phyloP scores from a whole-genome alignment of 306 rosid species.

The Oemleria cerasiformis region DNA sequence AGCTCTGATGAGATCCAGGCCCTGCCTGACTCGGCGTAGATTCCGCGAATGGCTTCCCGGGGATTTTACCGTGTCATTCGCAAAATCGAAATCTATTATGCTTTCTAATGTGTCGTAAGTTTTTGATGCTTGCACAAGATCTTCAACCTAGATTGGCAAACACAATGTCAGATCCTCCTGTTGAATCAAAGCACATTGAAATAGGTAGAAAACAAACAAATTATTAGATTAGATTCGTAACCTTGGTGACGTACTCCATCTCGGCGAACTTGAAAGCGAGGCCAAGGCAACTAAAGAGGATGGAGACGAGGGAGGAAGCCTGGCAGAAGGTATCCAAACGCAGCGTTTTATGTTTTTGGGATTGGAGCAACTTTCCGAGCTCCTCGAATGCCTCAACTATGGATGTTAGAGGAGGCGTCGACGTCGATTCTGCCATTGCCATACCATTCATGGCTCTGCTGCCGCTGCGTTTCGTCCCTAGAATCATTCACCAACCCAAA shows the following conservation, averaged over 20 bases:
- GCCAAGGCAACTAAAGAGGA: slow-evolving; percentile 81
- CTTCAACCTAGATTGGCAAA: slow-evolving; percentile 50
- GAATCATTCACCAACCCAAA: slow-evolving; percentile 7
- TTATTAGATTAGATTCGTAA: slow-evolving; percentile 6
- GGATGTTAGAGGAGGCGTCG: slow-evolving; percentile 50
- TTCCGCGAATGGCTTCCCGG: slow-evolving; percentile 84
- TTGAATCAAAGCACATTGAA: background rate
- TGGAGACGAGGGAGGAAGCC: slow-evolving; percentile 57
- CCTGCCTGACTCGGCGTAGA: slow-evolving; percentile 91
- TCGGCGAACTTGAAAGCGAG: slow-evolving; percentile 95
- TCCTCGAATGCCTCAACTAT: slow-evolving; percentile 76
- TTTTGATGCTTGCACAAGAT: slow-evolving; percentile 72
- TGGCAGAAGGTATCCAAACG: slow-evolving; percentile 57
- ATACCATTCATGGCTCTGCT: slow-evolving; percentile 9
- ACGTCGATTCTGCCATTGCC: slow-evolving; percentile 13
- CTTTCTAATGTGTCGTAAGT: slow-evolving; percentile 40
- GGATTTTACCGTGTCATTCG: slow-evolving; percentile 53
- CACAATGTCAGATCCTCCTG: slow-evolving; percentile 20
- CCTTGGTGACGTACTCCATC: slow-evolving; percentile 87
- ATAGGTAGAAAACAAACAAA: background rate
- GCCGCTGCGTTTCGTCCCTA: background rate
- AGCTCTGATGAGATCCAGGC: slow-evolving; percentile 86
- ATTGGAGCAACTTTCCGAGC: slow-evolving; percentile 26
- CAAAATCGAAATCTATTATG: slow-evolving; percentile 58
- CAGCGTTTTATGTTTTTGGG: slow-evolving; percentile 19